Evolutionary conservation across 2,329 filamentous ascomycete genomes (phyloP).

Genomic region (Trichoderma atroviride): DNA sequence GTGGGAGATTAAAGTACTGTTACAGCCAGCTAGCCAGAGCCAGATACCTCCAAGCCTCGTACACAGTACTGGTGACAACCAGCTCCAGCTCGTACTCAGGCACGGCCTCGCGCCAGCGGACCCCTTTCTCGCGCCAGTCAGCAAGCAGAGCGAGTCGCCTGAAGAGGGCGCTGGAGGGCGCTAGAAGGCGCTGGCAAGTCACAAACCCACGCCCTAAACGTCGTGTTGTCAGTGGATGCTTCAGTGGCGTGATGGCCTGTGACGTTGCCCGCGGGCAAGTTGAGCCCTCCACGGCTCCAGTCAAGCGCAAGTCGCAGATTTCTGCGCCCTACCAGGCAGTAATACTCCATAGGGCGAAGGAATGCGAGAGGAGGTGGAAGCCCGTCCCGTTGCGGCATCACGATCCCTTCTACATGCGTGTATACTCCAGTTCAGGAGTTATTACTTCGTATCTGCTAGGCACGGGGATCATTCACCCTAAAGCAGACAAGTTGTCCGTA

Average conservation of each 20-base stretch:
- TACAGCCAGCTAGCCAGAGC: rapidly evolving
- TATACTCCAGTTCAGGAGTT: background rate
- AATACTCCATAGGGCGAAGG: background rate
- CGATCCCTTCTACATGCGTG: background rate
- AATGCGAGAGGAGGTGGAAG: background rate
- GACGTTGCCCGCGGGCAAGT: background rate
- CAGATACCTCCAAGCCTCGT: background rate
- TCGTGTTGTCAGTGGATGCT: slow-evolving; percentile 25
- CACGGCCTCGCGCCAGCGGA: background rate
- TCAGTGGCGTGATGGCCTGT: slow-evolving; percentile 26
- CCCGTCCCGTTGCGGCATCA: background rate
- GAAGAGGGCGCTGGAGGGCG: background rate
- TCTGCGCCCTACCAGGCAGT: background rate
- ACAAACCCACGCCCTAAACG: slow-evolving; percentile 18
- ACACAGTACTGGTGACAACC: background rate
- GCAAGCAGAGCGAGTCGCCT: background rate
- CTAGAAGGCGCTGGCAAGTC: slow-evolving; percentile 11
- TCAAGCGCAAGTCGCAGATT: background rate
- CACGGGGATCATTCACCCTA: background rate
- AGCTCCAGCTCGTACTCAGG: background rate
- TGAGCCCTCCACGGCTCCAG: background rate
- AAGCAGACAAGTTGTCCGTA: background rate
- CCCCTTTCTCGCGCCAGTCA: background rate
- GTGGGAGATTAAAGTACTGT: background rate
- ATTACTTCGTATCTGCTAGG: background rate